Evolutionary conservation across 768 basidiomycete genomes (phyloP).

Genomic region (Lactifluus subvellereus): DNA sequence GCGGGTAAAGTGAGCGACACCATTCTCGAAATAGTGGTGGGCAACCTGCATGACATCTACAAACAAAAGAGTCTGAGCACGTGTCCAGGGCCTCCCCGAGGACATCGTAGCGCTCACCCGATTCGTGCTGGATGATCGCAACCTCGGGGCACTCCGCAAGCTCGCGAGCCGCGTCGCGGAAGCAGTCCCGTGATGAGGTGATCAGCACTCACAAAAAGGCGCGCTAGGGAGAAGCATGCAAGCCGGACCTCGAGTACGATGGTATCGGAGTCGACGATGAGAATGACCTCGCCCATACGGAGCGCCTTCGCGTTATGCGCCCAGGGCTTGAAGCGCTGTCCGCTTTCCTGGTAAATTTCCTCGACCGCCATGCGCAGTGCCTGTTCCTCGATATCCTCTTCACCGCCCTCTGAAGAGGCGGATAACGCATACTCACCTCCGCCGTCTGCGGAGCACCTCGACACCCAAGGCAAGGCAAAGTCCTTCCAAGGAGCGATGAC

Average conservation of each 20-base stretch:
- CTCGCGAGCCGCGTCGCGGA: constrained; percentile 85
- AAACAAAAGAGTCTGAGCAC: background rate
- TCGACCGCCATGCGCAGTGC: constrained; percentile 72
- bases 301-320: constrained; percentile 68
- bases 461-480: no score
- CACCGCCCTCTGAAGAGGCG: constrained; percentile 35
- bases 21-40: constrained; percentile 87
- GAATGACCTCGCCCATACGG: constrained; percentile 71
- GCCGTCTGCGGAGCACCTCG: no score
- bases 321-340: constrained; percentile 62
- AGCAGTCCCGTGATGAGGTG: constrained; percentile 57
- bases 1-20: constrained; percentile 81
- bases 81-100: background rate
- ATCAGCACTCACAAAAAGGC: background rate
- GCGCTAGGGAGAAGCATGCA: background rate
- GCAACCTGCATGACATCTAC: constrained; percentile 87
- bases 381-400: constrained; percentile 59
- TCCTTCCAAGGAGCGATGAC: background rate
- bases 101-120: constrained; percentile 39
- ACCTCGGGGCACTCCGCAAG: constrained; percentile 76
- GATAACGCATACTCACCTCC: background rate
- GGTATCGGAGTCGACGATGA: constrained; percentile 79
- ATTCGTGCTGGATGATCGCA: constrained; percentile 87
- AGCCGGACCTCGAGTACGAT: constrained; percentile 60
- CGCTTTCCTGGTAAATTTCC: constrained; percentile 58